Conservation (phyloP, 306 rosid genomes). For the Urtica urens region DNA sequence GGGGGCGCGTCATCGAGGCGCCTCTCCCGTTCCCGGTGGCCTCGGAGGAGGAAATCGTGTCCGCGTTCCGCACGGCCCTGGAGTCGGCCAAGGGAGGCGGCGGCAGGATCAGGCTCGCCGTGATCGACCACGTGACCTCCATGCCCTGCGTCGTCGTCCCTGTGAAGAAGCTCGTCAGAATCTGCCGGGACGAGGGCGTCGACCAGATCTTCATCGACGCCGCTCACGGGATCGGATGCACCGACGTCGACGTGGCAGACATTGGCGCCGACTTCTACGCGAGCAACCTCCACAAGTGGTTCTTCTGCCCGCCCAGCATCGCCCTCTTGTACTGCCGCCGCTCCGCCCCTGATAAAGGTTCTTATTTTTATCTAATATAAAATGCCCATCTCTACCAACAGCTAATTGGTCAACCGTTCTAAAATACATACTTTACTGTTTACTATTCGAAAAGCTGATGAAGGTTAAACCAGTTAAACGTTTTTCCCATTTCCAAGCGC, state of each 20-base stretch:
- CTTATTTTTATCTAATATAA: no score
- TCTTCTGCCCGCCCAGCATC: slow-evolving; percentile 88
- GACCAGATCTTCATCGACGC: slow-evolving; percentile 87
- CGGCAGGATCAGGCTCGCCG: slow-evolving; percentile 65
- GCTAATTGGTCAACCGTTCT: no score
- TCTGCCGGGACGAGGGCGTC: slow-evolving; percentile 94
- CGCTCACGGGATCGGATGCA: slow-evolving; percentile 92
- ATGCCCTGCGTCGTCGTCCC: slow-evolving; percentile 93
- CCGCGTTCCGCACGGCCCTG: slow-evolving; percentile 61
- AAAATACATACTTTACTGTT: no score
- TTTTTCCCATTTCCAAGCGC: no score
- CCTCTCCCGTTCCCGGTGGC: slow-evolving; percentile 74
- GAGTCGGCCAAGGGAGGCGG: slow-evolving; percentile 65
- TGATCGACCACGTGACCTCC: slow-evolving; percentile 88
- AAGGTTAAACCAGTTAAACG: no score
- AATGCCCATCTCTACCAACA: no score
- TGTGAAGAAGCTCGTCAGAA: slow-evolving; percentile 60
- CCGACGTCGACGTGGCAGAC: slow-evolving; percentile 69
- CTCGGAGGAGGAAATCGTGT: slow-evolving; percentile 55
- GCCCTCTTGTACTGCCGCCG: slow-evolving; percentile 62
- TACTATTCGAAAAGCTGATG: no score
- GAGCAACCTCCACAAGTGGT: slow-evolving; percentile 93
- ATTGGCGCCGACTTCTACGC: slow-evolving; percentile 97
- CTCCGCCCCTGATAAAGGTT: no score
- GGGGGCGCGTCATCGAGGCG: slow-evolving; percentile 75